Percentiles rank a stretch among this genome's conserved stretches.
Conservation (phyloP, 495 filamentous ascomycete genomes). For the Cercophora sp. region DNA sequence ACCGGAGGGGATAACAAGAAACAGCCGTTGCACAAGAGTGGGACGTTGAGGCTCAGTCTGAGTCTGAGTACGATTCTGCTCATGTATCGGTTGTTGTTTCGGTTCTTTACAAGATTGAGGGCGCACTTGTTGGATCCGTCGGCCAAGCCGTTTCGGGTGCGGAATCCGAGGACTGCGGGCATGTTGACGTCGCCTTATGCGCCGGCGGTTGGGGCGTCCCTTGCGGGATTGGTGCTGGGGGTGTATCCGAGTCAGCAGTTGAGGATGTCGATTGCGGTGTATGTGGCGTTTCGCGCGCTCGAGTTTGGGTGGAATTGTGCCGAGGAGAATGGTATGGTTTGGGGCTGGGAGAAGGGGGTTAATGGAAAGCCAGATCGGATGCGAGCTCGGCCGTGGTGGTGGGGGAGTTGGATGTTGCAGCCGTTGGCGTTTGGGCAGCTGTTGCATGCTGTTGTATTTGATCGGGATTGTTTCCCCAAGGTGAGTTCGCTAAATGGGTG, state of each 20-base stretch:
- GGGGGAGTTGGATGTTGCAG: conserved; percentile 94
- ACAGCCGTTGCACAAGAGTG: conserved; percentile 58
- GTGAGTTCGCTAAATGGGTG: conserved; percentile 22
- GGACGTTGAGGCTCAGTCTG: conserved; percentile 71
- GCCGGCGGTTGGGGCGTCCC: conserved; percentile 79
- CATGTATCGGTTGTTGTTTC: conserved; percentile 81
- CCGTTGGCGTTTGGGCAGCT: conserved; percentile 88
- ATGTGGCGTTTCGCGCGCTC: conserved; percentile 68
- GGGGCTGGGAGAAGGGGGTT: conserved; percentile 45
- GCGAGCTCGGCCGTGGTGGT: conserved; percentile 70
- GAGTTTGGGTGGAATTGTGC: conserved; percentile 84
- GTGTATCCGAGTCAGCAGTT: conserved; percentile 74
- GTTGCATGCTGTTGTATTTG: conserved; percentile 87
- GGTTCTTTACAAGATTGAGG: conserved; percentile 81
- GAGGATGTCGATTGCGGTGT: conserved; percentile 75
- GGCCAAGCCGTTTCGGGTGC: conserved; percentile 69
- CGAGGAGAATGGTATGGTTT: conserved; percentile 76
- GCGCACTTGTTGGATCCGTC: conserved; percentile 69
- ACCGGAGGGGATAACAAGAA: conserved; percentile 36
- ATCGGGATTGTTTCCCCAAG: conserved; percentile 78
- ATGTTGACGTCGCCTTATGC: conserved; percentile 77
- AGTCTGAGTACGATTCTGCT: conserved; percentile 81
- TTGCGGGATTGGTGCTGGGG: conserved; percentile 78
- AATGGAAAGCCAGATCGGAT: conserved; percentile 32
- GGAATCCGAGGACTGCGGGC: conserved; percentile 71